Evolutionary conservation across 352 stramenopile genomes (phyloP).

Genomic region (Globisporangium abappressorium): DNA sequence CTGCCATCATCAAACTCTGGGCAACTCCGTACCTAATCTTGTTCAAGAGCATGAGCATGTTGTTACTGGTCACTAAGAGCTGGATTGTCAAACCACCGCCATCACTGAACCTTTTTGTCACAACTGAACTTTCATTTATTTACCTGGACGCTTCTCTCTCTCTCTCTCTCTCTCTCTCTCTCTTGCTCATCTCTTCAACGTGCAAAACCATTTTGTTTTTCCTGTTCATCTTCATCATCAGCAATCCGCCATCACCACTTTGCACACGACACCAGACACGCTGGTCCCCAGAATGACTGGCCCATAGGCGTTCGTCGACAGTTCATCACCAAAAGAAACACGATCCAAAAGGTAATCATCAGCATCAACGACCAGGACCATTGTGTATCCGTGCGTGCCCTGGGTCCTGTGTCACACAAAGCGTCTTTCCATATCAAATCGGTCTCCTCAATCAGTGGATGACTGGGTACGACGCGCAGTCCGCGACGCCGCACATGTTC

Average conservation of each 20-base stretch:
- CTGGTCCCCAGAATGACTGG: background rate
- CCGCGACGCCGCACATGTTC: slow-evolving; percentile 88
- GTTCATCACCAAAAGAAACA: background rate
- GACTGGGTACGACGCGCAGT: slow-evolving; percentile 86
- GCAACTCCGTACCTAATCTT: background rate
- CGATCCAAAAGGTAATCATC: background rate
- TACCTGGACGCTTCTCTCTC: background rate
- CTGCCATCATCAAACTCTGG: background rate
- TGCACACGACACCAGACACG: background rate
- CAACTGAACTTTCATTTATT: background rate
- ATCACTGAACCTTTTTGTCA: background rate
- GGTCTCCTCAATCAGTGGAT: slow-evolving; percentile 17
- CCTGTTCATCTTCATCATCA: background rate
- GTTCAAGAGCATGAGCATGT: background rate
- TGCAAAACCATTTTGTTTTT: background rate
- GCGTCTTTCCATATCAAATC: background rate
- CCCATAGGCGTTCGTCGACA: background rate
- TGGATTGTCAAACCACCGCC: background rate
- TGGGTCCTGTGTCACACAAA: background rate
- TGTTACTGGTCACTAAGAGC: background rate
- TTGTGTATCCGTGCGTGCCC: background rate
- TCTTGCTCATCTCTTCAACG: background rate
- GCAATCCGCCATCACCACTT: background rate
- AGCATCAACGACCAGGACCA: background rate
- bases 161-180: background rate